Conservation (phyloP, 2,329 filamentous ascomycete species). For the Aspergillus ibericus region DNA sequence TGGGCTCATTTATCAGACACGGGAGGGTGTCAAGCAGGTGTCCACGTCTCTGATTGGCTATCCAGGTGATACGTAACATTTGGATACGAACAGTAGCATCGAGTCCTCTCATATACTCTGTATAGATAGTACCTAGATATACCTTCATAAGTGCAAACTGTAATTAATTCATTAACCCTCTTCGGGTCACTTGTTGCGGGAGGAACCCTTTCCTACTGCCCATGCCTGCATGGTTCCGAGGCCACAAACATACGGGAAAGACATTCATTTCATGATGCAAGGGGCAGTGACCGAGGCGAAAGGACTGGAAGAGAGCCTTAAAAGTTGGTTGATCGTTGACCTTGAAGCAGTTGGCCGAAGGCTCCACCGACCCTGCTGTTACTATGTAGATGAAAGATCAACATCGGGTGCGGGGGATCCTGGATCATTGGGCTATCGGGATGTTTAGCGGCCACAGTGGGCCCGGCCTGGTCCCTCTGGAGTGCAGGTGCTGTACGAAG, state of each 20-base stretch:
- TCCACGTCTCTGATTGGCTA: not conserved
- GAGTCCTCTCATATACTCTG: no score
- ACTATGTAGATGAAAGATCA: not conserved
- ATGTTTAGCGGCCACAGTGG: not conserved
- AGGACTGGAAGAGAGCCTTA: not conserved
- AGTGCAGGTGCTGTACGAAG: not conserved
- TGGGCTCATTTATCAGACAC: not conserved
- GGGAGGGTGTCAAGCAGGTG: not conserved
- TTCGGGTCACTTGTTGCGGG: not conserved
- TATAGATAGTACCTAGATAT: not conserved
- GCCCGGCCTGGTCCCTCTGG: not conserved
- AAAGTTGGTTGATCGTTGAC: not conserved
- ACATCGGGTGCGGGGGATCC: not conserved
- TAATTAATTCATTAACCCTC: not conserved
- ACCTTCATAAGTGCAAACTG: not conserved
- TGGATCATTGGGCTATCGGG: not conserved
- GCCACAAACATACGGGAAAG: not conserved
- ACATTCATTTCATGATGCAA: not conserved
- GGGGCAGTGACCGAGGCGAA: not conserved
- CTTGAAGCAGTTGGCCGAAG: not conserved
- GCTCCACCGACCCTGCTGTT: not conserved
- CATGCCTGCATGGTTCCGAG: not conserved
- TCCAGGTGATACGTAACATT: not conserved
- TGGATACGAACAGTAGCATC: no score
- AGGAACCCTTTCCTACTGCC: not conserved